Evolutionary conservation across 495 filamentous ascomycete genomes (phyloP).

Genomic region (Emericellopsis terricola): DNA sequence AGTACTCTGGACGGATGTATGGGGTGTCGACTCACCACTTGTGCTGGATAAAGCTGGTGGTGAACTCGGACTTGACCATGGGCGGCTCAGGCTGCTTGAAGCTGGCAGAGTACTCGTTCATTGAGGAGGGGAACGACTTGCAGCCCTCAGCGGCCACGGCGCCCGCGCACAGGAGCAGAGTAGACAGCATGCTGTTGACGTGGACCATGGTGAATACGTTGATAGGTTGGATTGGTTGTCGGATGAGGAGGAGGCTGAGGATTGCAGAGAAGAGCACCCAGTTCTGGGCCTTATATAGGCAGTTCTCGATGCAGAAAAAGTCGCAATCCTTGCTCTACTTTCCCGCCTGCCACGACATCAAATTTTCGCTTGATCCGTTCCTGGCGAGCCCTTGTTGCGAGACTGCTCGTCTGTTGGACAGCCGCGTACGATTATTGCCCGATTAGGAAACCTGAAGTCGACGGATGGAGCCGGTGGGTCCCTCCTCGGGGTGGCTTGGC

Average conservation of each 20-base stretch:
- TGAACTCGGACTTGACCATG: constrained; percentile 9
- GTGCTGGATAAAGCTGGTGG: constrained; percentile 14
- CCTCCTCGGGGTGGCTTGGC: too few relatives aligned
- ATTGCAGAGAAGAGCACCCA: not conserved
- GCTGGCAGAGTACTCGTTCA: constrained; percentile 6
- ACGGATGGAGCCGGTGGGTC: too few relatives aligned
- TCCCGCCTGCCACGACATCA: not conserved
- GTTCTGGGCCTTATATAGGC: not conserved
- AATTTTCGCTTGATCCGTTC: not conserved
- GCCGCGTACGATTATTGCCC: not conserved
- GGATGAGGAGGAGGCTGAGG: not conserved
- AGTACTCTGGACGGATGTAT: not conserved
- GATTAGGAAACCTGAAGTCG: constrained; percentile 1
- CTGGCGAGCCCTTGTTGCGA: not conserved
- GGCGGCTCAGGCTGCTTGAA: constrained; percentile 14
- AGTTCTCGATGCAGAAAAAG: too few relatives aligned
- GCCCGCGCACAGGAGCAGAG: not conserved
- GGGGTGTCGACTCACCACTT: constrained; percentile 13
- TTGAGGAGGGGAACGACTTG: not conserved
- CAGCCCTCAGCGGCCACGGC: not conserved
- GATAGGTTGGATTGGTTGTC: not conserved
- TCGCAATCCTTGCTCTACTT: too few relatives aligned
- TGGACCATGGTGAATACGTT: not conserved
- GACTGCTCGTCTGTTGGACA: not conserved
- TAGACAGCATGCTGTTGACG: not conserved